phyloP scores from a whole-genome alignment of 345 rosid genomes.

The Sonneratia caseolaris region DNA sequence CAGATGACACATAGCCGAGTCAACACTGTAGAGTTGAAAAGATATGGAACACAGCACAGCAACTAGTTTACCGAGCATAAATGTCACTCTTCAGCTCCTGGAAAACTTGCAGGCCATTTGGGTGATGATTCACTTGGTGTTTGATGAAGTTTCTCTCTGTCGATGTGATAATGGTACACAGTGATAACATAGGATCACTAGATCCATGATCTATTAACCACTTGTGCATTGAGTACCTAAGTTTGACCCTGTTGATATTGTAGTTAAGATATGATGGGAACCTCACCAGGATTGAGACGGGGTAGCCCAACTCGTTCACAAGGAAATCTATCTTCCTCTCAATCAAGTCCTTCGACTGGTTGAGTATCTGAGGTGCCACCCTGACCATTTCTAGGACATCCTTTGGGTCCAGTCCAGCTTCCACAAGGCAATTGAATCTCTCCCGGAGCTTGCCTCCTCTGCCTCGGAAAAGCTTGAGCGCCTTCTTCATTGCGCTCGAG shows the following conservation, averaged over 20 bases:
- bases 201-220: slow-evolving; percentile 55
- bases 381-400: slow-evolving; percentile 45
- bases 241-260: slow-evolving; percentile 35
- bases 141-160: slow-evolving; percentile 28
- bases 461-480: slow-evolving; percentile 49
- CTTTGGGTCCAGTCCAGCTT: slow-evolving; percentile 48
- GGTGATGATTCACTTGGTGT: slow-evolving; percentile 40
- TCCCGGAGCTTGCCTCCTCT: slow-evolving; percentile 54
- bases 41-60: not conserved
- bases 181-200: slow-evolving; percentile 19
- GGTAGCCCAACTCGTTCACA: slow-evolving; percentile 42
- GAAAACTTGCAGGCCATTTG: slow-evolving; percentile 55
- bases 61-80: slow-evolving; percentile 3
- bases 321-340: slow-evolving; percentile 46
- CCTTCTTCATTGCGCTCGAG: slow-evolving; percentile 27
- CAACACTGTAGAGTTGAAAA: not conserved
- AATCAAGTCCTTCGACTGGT: slow-evolving; percentile 36
- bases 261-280: slow-evolving; percentile 52
- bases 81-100: slow-evolving; percentile 38
- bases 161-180: slow-evolving; percentile 43
- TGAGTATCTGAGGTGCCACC: slow-evolving; percentile 55
- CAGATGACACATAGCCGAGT: not conserved
- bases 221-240: slow-evolving; percentile 50
- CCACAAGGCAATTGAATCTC: slow-evolving; percentile 62
- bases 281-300: slow-evolving; percentile 29